phyloP scores from a whole-genome alignment of 139 green algal genomes.

The Auxenochlorella pyrenoidosa region DNA sequence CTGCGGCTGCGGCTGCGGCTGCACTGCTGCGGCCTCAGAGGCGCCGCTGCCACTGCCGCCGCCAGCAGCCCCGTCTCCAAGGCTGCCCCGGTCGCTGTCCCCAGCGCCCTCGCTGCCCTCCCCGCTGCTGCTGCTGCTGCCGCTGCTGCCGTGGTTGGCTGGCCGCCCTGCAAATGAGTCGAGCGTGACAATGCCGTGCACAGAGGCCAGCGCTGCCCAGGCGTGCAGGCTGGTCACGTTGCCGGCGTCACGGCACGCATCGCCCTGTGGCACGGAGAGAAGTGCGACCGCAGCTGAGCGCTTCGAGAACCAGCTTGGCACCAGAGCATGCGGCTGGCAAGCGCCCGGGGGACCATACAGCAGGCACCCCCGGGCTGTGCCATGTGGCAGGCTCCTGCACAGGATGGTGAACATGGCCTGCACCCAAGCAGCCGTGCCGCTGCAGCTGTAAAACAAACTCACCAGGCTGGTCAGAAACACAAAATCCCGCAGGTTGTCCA shows the following conservation, averaged over 20 bases:
- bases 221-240: neutral
- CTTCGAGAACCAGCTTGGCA: too few relatives aligned
- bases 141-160: too few relatives aligned
- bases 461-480: slow-evolving; percentile 27
- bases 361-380: too few relatives aligned
- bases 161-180: neutral
- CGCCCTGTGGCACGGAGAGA: neutral
- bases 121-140: neutral
- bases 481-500: neutral
- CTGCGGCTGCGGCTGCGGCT: neutral
- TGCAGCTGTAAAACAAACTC: neutral
- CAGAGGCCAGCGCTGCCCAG: neutral
- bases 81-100: neutral
- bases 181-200: slow-evolving; percentile 14
- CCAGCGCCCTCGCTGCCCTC: neutral
- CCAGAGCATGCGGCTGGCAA: too few relatives aligned
- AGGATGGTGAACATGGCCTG: neutral
- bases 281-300: too few relatives aligned
- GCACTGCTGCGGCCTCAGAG: neutral
- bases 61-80: neutral
- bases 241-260: neutral
- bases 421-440: neutral
- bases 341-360: neutral
- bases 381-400: too few relatives aligned
- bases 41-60: neutral